Percentiles rank a stretch among this genome's conserved stretches.
These are phyloP conservation scores for Westerdykella sp. DNA, from an alignment of 2,329 filamentous ascomycete genomes.

Conservation along the genomic window DNA sequence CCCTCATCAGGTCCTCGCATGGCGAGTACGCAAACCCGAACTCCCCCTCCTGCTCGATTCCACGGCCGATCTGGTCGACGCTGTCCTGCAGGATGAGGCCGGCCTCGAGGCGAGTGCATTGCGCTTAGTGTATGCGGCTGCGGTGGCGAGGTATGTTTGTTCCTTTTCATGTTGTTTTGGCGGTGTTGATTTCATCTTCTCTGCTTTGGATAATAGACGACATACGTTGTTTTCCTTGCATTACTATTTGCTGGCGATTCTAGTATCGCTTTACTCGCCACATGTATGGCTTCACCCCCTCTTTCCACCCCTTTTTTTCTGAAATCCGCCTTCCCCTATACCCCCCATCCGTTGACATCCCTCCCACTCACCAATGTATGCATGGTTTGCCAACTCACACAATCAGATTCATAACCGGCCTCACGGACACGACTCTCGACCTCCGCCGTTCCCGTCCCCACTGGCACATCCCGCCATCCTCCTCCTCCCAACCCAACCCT, in stretches of 20 bases:
- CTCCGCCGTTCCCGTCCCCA: slow-evolving; percentile 24
- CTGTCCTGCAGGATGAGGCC: slow-evolving; percentile 57
- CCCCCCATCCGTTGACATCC: not conserved
- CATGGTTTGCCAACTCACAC: slow-evolving; percentile 3
- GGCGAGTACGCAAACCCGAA: slow-evolving; percentile 26
- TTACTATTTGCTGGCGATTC: not conserved
- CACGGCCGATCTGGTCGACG: slow-evolving; percentile 66
- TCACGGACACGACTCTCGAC: slow-evolving; percentile 58
- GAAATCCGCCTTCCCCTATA: not conserved
- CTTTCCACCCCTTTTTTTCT: too few relatives aligned
- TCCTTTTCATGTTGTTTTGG: slow-evolving; percentile 1
- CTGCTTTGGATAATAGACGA: not conserved
- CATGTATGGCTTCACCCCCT: too few relatives aligned
- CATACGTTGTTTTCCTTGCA: not conserved
- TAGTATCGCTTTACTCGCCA: not conserved
- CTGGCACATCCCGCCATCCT: slow-evolving; percentile 14
- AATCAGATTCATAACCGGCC: slow-evolving; percentile 68
- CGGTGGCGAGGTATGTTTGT: slow-evolving; percentile 60
- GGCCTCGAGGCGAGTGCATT: slow-evolving; percentile 53
- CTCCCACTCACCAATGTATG: not conserved
- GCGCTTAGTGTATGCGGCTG: slow-evolving; percentile 64
- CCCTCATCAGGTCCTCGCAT: slow-evolving; percentile 25
- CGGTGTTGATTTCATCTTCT: not conserved
- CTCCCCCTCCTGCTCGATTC: slow-evolving; percentile 73
- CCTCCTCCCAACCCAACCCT: slow-evolving; percentile 40